phyloP scores from a whole-genome alignment of 352 stramenopile species.

The Pythium insidiosum region DNA sequence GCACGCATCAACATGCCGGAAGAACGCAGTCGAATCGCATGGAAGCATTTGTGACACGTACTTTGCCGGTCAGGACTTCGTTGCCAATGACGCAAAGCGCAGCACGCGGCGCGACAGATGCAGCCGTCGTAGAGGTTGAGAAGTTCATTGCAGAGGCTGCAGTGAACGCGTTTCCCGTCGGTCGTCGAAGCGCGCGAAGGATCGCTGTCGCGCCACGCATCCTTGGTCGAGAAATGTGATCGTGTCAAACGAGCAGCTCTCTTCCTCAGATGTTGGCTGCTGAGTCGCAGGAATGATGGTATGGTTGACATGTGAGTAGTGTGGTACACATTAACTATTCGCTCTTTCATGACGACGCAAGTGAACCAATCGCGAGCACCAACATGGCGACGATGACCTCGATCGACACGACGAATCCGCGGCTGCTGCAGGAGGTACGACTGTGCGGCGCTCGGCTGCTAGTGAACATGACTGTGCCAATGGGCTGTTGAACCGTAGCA shows the following conservation, averaged over 20 bases:
- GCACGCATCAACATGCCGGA: neutral
- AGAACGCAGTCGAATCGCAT: neutral
- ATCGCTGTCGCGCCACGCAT: too few relatives aligned
- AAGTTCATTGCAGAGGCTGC: too few relatives aligned
- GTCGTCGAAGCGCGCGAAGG: too few relatives aligned
- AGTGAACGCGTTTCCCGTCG: too few relatives aligned
- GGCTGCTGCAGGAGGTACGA: slow-evolving; percentile 51
- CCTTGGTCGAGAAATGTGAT: too few relatives aligned
- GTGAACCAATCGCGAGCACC: neutral
- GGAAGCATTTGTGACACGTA: slow-evolving; percentile 5
- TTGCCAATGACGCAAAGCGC: slow-evolving; percentile 79
- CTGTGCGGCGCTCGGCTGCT: too few relatives aligned
- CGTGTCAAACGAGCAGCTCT: too few relatives aligned
- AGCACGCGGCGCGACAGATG: slow-evolving; percentile 27
- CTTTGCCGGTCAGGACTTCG: slow-evolving; percentile 82
- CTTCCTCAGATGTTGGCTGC: too few relatives aligned
- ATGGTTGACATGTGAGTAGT: neutral
- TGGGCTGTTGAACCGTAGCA: too few relatives aligned
- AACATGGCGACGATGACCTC: slow-evolving; percentile 9
- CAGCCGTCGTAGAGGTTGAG: too few relatives aligned
- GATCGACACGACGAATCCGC: slow-evolving; percentile 32
- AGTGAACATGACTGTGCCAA: too few relatives aligned
- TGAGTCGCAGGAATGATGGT: too few relatives aligned
- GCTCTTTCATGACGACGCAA: neutral
- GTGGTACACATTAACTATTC: slow-evolving; percentile 5